Evolutionary conservation across 2,329 filamentous ascomycete genomes (phyloP).

Genomic region (Zelopaecilomyces penicillatus): DNA sequence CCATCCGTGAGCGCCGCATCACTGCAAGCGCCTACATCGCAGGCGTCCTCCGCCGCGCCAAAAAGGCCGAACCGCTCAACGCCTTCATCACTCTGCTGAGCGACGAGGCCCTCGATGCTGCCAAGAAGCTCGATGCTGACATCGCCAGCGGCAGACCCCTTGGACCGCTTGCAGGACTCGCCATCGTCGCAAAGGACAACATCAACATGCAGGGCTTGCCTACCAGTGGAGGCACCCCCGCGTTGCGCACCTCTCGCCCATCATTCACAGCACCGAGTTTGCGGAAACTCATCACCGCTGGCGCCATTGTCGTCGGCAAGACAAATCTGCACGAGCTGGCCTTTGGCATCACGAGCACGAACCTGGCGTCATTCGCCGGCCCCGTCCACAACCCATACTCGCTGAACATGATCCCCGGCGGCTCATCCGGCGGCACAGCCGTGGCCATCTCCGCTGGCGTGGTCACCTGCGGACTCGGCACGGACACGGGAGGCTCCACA

Average conservation of each 20-base stretch:
- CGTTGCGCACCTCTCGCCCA: conserved; percentile 6
- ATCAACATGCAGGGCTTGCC: conserved; percentile 11
- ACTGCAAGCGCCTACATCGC: background rate
- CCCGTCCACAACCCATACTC: conserved; percentile 12
- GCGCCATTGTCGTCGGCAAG: conserved; percentile 31
- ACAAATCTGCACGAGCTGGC: conserved; percentile 41
- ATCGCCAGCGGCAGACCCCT: conserved; percentile 4
- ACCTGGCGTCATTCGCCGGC: conserved; percentile 10
- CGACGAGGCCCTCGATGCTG: background rate
- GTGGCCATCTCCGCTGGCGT: conserved; percentile 12
- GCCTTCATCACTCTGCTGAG: background rate
- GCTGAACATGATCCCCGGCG: conserved; percentile 11
- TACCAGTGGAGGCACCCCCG: conserved; percentile 11
- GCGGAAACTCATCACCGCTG: conserved; percentile 15
- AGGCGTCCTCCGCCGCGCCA: background rate
- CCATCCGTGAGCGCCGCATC: background rate
- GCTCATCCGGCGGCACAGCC: conserved; percentile 14
- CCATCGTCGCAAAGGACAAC: conserved; percentile 15
- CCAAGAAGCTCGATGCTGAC: background rate
- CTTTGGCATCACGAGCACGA: conserved; percentile 13
- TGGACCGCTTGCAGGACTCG: conserved; percentile 13
- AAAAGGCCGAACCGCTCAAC: background rate
- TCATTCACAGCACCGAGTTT: conserved; percentile 11
- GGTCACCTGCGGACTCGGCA: conserved; percentile 13
- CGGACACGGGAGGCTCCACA: conserved; percentile 14